Conservation (phyloP, 805 yeast genomes). For the Isabelozyma rhagii region DNA sequence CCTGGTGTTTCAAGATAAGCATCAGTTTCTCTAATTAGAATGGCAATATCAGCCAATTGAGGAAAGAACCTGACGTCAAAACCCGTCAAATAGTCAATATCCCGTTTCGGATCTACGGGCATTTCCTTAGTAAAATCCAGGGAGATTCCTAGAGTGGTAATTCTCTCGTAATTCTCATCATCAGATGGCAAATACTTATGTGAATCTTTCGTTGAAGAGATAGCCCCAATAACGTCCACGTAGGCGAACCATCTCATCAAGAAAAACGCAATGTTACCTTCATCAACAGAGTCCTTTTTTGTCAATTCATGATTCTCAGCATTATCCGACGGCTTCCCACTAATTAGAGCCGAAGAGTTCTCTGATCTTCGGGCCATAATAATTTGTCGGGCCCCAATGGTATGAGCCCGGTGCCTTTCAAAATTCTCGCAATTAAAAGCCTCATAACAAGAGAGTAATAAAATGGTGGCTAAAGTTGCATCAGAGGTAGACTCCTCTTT, state of each 20-base stretch:
- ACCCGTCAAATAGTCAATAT: constrained; percentile 63
- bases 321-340: not conserved
- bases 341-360: not conserved
- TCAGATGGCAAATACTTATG: constrained; percentile 24
- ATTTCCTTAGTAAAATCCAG: not conserved
- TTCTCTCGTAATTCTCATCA: constrained; percentile 10
- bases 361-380: constrained; percentile 46
- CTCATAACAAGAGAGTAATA: constrained; percentile 58
- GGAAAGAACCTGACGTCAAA: constrained; percentile 64
- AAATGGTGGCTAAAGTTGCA: constrained; percentile 59
- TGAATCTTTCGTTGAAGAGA: constrained; percentile 49
- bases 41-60: constrained; percentile 47
- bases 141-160: constrained; percentile 9
- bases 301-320: not conserved
- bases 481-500: constrained; percentile 57
- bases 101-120: constrained; percentile 25
- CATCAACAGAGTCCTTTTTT: constrained; percentile 6
- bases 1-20: constrained; percentile 7
- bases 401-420: constrained; percentile 61
- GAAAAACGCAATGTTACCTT: constrained; percentile 48
- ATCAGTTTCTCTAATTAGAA: constrained; percentile 26
- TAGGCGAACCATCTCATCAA: constrained; percentile 68
- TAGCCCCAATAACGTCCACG: constrained; percentile 59
- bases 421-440: constrained; percentile 41
- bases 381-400: constrained; percentile 65